A percentile compares a stretch with the other conserved stretches of the same genome.
Conservation (phyloP, 75 land plant species). For the Selaginella tamariscina region DNA sequence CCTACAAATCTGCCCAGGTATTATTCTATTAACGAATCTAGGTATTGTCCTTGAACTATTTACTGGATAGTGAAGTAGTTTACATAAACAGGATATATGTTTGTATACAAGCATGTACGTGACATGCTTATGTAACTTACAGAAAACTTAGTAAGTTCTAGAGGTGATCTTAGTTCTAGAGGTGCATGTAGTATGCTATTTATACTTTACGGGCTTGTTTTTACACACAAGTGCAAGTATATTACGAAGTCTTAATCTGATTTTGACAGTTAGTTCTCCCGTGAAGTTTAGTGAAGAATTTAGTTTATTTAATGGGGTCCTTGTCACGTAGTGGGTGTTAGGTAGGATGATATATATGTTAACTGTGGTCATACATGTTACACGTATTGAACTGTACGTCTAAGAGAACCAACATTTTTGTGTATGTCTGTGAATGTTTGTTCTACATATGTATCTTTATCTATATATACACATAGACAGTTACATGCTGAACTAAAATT, state of each 20-base stretch:
- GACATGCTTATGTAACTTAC: not conserved
- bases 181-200: not conserved
- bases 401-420: not conserved
- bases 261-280: no score
- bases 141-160: not conserved
- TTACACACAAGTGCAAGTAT: no score
- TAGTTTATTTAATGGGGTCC: no score
- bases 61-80: not conserved
- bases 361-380: no score
- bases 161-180: not conserved
- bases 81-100: not conserved
- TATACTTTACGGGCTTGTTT: no score
- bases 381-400: not conserved
- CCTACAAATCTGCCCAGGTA: constrained; percentile 68
- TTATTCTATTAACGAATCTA: not conserved
- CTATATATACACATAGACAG: not conserved
- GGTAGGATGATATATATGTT: no score
- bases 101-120: no score
- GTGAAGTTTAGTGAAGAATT: no score
- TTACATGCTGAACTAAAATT: not conserved
- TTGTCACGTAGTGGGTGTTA: no score
- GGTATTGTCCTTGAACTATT: not conserved
- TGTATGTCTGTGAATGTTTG: not conserved
- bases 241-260: no score
- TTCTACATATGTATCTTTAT: not conserved